Evolutionary conservation across 129 eudicot genomes (phyloP).

Genomic region (Helianthus tuberosus): DNA sequence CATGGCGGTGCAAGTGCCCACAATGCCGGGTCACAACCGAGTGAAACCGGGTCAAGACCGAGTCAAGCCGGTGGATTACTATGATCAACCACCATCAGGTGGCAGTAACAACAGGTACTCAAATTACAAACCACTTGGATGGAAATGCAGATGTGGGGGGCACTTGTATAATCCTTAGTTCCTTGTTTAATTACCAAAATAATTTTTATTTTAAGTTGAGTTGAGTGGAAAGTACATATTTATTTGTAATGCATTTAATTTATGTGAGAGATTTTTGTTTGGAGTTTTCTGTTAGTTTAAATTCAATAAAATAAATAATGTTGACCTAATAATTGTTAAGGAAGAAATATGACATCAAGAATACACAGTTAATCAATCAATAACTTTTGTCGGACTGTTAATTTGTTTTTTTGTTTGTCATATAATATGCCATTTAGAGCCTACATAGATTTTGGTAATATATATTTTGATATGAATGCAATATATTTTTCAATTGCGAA

Average conservation of each 20-base stretch:
- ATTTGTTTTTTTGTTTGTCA: too few relatives aligned
- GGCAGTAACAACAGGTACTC: slow-evolving; percentile 53
- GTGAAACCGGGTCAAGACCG: slow-evolving; percentile 38
- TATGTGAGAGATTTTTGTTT: slow-evolving; percentile 2
- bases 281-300: neutral
- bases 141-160: slow-evolving; percentile 86
- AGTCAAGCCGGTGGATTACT: slow-evolving; percentile 30
- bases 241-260: slow-evolving; percentile 12
- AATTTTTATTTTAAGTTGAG: slow-evolving; percentile 1
- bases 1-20: slow-evolving; percentile 88
- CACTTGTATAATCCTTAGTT: slow-evolving; percentile 72
- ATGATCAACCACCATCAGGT: slow-evolving; percentile 42
- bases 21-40: slow-evolving; percentile 61
- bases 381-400: too few relatives aligned
- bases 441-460: too few relatives aligned
- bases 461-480: too few relatives aligned
- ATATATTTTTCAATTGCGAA: too few relatives aligned
- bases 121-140: slow-evolving; percentile 95
- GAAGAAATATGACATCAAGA: too few relatives aligned
- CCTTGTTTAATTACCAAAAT: too few relatives aligned
- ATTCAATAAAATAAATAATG: neutral
- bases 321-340: neutral
- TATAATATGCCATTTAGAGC: too few relatives aligned
- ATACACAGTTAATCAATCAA: too few relatives aligned
- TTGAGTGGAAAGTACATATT: slow-evolving; percentile 4